Evolutionary conservation across 306 rosid species (phyloP).

Genomic region (Prunus padus): DNA sequence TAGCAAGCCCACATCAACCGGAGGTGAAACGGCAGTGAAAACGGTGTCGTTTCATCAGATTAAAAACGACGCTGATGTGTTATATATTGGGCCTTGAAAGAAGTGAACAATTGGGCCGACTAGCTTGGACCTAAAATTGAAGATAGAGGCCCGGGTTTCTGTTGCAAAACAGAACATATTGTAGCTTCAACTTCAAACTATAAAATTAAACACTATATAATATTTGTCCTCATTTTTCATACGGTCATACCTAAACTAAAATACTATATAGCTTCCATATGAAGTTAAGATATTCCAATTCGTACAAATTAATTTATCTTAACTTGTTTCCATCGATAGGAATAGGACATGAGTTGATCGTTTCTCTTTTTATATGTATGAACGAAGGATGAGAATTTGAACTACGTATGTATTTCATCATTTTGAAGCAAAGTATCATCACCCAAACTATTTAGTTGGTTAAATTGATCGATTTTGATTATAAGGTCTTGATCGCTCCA

Average conservation of each 20-base stretch:
- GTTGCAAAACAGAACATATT: neutral
- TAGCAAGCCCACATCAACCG: neutral
- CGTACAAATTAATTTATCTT: neutral
- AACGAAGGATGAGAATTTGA: rapidly evolving
- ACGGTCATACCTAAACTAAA: neutral
- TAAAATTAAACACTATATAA: neutral
- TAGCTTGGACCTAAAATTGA: neutral
- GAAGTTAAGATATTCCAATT: neutral
- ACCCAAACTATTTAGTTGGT: no score
- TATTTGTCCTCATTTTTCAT: neutral
- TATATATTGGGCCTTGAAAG: neutral
- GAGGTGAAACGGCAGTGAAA: neutral
- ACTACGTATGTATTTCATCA: no score
- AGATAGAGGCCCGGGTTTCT: neutral
- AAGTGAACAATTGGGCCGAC: neutral
- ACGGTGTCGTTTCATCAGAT: neutral
- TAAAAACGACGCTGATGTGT: neutral
- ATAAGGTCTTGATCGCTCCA: no score
- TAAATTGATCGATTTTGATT: no score
- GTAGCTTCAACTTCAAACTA: neutral
- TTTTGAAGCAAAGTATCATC: no score
- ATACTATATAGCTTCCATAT: neutral
- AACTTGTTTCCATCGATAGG: neutral
- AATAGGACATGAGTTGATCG: neutral
- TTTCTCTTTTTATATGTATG: no score